Base-by-base conservation (phyloP, 495 filamentous ascomycete genomes). In the Penicillium lividum region DNA sequence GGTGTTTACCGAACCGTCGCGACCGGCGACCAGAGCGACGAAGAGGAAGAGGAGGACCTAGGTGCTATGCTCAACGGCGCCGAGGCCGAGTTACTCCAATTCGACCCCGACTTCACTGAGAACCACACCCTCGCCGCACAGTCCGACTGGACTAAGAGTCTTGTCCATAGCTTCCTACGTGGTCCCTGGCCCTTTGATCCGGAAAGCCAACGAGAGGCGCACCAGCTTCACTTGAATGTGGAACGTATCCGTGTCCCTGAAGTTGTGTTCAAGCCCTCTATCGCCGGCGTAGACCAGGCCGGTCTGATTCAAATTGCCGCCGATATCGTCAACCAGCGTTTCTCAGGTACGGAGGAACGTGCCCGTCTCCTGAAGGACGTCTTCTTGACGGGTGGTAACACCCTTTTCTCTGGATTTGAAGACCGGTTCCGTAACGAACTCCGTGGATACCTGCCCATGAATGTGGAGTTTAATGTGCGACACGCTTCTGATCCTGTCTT, bases 181-280 rank as follows among this genome's bases (percentile, higher is more conserved):
- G 95, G 94, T 0, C 90, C 93, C 0, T 85, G 92, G 69, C 88
- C 92, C 4, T 96, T 90, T 58, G 89, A 98, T 65, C 78, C 85
- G 0, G 85, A 91, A 52, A 88, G 84, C 53, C 89, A 93, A 60
- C 84, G 85, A 7, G 89, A 98, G 72, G 85, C 82, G 7, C 84
- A 96, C 66, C 93, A 97, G 70, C 71, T 98, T 36, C 94, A 98
- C 70, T 82, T 98, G 40, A 98, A 98, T 68, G 89, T 98, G 45
- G 94, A 98, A 77, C 86, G 95, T 30, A 97, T 98, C 68, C 89
- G 94, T 27, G 92, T 97, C 1, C 95, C 94, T 3, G 94, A 98
- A 74, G 88, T 98, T 13, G 83, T 97, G 11, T 98, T 97, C 76
- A 91, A 97, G 70, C 94, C 94, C 0, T 82, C 81, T n/a, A 97